These are phyloP conservation scores for Aspergillus arachidicola DNA, from an alignment of 2,329 filamentous ascomycete genomes.

Conservation along the genomic window DNA sequence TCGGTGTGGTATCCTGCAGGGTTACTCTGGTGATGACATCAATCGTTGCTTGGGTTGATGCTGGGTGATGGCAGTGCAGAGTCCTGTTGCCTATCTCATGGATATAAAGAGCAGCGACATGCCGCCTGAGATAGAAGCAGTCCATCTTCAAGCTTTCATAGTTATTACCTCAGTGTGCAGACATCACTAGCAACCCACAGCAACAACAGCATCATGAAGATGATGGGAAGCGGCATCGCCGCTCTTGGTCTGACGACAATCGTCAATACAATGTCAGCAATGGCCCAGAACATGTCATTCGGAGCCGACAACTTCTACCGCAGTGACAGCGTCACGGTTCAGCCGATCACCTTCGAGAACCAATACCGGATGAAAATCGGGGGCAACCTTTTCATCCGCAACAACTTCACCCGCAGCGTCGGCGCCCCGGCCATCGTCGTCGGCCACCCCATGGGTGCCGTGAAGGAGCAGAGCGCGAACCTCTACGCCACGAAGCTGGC, in stretches of 20 bases:
- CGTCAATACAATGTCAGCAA: slow-evolving; percentile 6
- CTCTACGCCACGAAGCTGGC: slow-evolving; percentile 28
- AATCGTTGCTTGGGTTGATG: background rate
- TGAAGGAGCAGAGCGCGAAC: slow-evolving; percentile 31
- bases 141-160: background rate
- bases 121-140: background rate
- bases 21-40: background rate
- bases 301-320: slow-evolving; percentile 30
- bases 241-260: background rate
- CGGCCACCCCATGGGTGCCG: slow-evolving; percentile 29
- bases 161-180: background rate
- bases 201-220: background rate
- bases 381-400: slow-evolving; percentile 24
- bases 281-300: slow-evolving; percentile 27
- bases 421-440: slow-evolving; percentile 23
- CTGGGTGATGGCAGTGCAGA: background rate
- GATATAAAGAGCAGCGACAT: background rate
- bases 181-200: no score
- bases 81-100: background rate
- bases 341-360: slow-evolving; percentile 21
- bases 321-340: slow-evolving; percentile 22
- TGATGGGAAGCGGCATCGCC: background rate
- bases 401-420: slow-evolving; percentile 11
- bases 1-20: background rate
- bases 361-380: slow-evolving; percentile 22